A percentile compares a stretch with the other conserved stretches of the same genome.
Evolutionary conservation across 345 rosid species (phyloP).

Genomic region (Corymbia maculata): DNA sequence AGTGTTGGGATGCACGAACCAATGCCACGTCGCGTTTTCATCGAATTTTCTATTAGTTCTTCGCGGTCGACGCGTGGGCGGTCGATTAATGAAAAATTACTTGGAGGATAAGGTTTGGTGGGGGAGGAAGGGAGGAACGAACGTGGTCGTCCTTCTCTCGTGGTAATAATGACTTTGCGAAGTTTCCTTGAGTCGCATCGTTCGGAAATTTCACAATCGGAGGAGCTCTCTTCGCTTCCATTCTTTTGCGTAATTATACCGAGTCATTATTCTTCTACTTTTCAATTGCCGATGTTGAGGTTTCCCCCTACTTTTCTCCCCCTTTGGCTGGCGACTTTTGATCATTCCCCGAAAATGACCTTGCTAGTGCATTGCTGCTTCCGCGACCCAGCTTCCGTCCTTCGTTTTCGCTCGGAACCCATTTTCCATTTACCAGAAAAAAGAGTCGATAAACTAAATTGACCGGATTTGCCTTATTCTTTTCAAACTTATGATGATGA

Average conservation of each 20-base stretch:
- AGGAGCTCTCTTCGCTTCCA: background rate
- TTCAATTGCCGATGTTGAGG: background rate
- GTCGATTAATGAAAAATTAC: background rate
- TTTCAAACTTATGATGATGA: background rate
- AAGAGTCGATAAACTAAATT: too few relatives aligned
- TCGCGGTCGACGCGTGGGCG: background rate
- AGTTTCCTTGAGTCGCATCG: background rate
- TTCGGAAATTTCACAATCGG: background rate
- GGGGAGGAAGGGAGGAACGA: background rate
- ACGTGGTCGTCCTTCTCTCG: background rate
- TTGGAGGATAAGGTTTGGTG: background rate
- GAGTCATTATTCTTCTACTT: background rate
- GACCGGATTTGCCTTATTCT: too few relatives aligned
- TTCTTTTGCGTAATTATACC: background rate
- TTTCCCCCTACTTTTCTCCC: background rate
- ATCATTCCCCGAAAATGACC: background rate
- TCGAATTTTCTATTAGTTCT: background rate
- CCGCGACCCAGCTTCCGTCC: background rate
- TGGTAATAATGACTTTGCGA: background rate
- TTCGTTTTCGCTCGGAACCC: background rate
- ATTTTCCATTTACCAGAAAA: too few relatives aligned
- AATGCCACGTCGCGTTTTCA: background rate
- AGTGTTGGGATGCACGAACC: background rate
- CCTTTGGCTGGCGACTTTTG: background rate
- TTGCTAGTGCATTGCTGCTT: background rate